phyloP scores from a whole-genome alignment of 2,329 filamentous ascomycete genomes.

The Aspergillus luchuensis region DNA sequence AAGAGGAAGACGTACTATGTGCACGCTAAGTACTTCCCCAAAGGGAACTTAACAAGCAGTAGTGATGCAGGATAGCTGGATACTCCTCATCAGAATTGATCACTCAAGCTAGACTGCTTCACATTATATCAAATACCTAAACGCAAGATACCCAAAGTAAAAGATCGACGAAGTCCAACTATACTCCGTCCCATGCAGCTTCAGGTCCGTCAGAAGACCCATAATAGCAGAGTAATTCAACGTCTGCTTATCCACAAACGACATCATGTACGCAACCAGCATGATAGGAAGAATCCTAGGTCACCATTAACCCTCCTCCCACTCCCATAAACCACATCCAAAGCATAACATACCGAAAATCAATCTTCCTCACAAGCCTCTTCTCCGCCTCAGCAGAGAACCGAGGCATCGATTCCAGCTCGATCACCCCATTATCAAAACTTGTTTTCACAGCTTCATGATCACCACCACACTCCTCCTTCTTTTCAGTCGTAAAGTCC shows the following conservation, averaged over 20 bases:
- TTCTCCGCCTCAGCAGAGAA: constrained; percentile 23
- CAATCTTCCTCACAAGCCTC: constrained; percentile 27
- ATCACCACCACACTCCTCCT: not conserved
- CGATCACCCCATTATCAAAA: constrained; percentile 17
- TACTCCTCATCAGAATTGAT: not conserved
- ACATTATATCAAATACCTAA: constrained; percentile 25
- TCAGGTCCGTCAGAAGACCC: constrained; percentile 20
- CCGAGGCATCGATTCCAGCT: constrained; percentile 14
- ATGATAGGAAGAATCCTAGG: constrained; percentile 29
- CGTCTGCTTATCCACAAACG: constrained; percentile 41
- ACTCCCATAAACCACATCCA: too few species aligned
- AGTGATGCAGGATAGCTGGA: constrained; percentile 30
- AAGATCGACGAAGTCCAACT: constrained; percentile 28
- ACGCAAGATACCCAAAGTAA: constrained; percentile 33
- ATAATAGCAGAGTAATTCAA: constrained; percentile 37
- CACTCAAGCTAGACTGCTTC: not conserved
- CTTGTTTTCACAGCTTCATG: constrained; percentile 6
- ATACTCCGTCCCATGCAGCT: constrained; percentile 28
- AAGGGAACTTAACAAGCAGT: constrained; percentile 39
- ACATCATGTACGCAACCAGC: constrained; percentile 32
- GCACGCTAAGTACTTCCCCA: constrained; percentile 39
- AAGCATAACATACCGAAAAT: constrained; percentile 17
- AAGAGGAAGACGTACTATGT: constrained; percentile 19
- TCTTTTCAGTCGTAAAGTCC: not conserved
- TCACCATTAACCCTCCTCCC: not conserved